phyloP scores from a whole-genome alignment of 1,284 basidiomycete genomes.

The Apiotrichum sp. region DNA sequence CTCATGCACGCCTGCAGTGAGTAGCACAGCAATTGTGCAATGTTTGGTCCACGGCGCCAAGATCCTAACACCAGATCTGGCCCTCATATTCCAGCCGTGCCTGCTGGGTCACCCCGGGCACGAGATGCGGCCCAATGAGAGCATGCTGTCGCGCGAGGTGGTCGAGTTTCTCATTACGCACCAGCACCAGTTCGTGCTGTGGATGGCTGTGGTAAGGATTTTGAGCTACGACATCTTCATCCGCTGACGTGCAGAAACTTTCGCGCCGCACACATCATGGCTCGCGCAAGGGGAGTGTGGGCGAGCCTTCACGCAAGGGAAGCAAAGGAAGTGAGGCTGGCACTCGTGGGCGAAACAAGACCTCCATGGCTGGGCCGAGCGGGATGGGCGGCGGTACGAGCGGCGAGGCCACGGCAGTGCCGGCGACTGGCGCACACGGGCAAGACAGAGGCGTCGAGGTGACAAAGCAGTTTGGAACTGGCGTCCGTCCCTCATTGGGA shows the following conservation, averaged over 20 bases:
- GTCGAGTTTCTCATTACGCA: conserved; percentile 83
- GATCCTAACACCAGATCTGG: conserved; percentile 59
- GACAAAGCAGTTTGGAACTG: not conserved
- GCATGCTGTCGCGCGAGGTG: conserved; percentile 79
- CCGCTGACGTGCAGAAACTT: not conserved
- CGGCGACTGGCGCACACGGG: too few relatives aligned
- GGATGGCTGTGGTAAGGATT: conserved; percentile 32
- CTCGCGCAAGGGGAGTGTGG: not conserved
- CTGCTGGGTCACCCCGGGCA: conserved; percentile 82
- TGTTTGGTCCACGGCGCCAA: not conserved
- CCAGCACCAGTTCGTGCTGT: conserved; percentile 41
- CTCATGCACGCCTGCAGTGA: conserved; percentile 90
- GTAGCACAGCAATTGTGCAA: conserved; percentile 29
- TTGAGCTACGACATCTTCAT: too few relatives aligned
- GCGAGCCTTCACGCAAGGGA: too few relatives aligned
- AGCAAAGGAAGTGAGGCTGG: too few relatives aligned
- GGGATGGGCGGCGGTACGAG: too few relatives aligned
- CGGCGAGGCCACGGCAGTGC: too few relatives aligned
- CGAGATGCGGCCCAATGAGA: conserved; percentile 72
- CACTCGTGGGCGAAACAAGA: too few relatives aligned
- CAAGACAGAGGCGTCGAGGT: too few relatives aligned
- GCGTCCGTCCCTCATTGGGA: not conserved
- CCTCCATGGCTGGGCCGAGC: too few relatives aligned
- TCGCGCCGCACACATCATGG: not conserved
- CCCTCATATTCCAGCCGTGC: conserved; percentile 89